Conservation (phyloP, 2,329 filamentous ascomycete species). For the Fusarium mexicanum region DNA sequence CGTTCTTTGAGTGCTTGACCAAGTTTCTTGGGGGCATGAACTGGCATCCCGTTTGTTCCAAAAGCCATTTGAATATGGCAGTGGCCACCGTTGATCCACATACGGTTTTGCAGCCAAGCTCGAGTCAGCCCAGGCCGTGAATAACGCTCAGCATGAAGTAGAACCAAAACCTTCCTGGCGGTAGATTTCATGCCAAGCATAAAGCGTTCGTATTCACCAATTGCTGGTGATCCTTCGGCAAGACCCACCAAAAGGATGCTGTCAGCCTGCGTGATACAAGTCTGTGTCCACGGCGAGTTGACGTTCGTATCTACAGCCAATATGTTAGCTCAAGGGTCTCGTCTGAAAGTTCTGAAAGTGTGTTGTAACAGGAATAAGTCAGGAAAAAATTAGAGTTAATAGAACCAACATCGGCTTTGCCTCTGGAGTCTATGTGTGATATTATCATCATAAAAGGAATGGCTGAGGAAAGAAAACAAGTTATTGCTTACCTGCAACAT, state of each 20-base stretch:
- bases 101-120: slow-evolving; percentile 88
- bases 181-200: slow-evolving; percentile 97
- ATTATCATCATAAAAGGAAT: slow-evolving; percentile 60
- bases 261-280: slow-evolving; percentile 95
- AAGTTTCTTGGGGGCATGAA: slow-evolving; percentile 79
- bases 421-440: slow-evolving; percentile 54
- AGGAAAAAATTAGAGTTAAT: slow-evolving; percentile 76
- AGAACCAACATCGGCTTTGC: slow-evolving; percentile 64
- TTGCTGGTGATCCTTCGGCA: slow-evolving; percentile 86
- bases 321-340: slow-evolving; percentile 42
- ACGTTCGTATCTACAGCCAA: slow-evolving; percentile 82
- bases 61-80: slow-evolving; percentile 98
- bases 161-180: slow-evolving; percentile 88
- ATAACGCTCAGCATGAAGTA: slow-evolving; percentile 89
- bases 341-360: slow-evolving; percentile 4
- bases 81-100: slow-evolving; percentile 98
- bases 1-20: slow-evolving; percentile 89
- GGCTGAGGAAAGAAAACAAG: slow-evolving; percentile 1
- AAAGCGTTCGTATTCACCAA: slow-evolving; percentile 97
- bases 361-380: slow-evolving; percentile 46
- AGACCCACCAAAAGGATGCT: slow-evolving; percentile 93
- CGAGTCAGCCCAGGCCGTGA: slow-evolving; percentile 85
- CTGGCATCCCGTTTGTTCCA: slow-evolving; percentile 77
- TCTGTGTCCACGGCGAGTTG: slow-evolving; percentile 98
- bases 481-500: slow-evolving; percentile 76